Evolutionary conservation across 1,139 yeast species (phyloP).

Genomic region (Magnusiomyces sp.): DNA sequence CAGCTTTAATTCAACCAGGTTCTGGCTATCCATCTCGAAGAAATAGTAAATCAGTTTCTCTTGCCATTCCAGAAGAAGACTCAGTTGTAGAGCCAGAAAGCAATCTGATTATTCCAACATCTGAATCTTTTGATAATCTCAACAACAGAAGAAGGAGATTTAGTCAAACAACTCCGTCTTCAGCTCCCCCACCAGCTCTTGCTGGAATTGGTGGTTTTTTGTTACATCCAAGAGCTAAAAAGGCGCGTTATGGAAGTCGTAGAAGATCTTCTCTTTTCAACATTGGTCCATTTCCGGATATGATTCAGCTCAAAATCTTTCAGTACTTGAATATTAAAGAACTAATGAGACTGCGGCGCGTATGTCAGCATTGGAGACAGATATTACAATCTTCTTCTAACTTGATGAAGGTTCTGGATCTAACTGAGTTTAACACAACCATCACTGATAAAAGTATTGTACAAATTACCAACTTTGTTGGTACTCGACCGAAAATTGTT

Average conservation of each 20-base stretch:
- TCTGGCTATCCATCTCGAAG: background rate
- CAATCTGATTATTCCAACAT: conserved; percentile 1
- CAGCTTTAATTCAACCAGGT: too few relatives aligned
- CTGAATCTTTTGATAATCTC: background rate
- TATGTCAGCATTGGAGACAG: conserved; percentile 61
- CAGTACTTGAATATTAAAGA: conserved; percentile 45
- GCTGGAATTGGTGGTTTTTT: conserved; percentile 8
- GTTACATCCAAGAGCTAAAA: conserved; percentile 16
- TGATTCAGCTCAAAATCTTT: conserved; percentile 45
- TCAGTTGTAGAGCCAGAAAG: background rate
- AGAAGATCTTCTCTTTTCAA: conserved; percentile 51
- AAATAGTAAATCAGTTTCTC: background rate
- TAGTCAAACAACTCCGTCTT: background rate
- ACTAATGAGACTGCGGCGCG: conserved; percentile 47
- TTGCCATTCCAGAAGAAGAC: conserved; percentile 1
- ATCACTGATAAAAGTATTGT: conserved; percentile 51
- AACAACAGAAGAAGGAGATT: background rate
- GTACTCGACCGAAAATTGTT: conserved; percentile 52
- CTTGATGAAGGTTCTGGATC: conserved; percentile 43
- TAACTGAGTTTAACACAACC: conserved; percentile 52
- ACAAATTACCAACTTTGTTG: conserved; percentile 59
- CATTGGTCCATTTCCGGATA: conserved; percentile 52
- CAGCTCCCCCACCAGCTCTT: conserved; percentile 4
- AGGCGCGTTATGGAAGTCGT: conserved; percentile 34
- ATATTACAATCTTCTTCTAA: conserved; percentile 49